Evolutionary conservation across 2,329 filamentous ascomycete genomes (phyloP), one percentile per base, ranked within the genome.

Genomic region (Arthroderma uncinatum): DNA sequence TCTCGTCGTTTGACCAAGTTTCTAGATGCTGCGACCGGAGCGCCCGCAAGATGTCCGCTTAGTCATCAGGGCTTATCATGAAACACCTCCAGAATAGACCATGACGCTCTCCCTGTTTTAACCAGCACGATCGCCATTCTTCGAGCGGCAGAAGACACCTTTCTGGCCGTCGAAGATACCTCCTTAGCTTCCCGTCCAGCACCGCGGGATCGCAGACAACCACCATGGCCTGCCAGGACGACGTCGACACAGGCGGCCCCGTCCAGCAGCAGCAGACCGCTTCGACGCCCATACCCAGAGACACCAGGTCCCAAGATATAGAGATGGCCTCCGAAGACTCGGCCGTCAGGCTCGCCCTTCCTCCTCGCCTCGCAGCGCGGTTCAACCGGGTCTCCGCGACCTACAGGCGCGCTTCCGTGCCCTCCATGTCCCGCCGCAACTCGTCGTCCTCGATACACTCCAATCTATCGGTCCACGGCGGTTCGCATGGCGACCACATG

Each of bases 401-500:
- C 58, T 78, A 76, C 55, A 76, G 79, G 56, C 82, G 81, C 67
- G 81, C 82, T 28, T 84, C 82, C 9, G 78, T 79, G 10, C 56
- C 59, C 9, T 74, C 79, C 50, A 84, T 82, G 6, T 85, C 82
- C 47, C 80, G 82, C 61, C 78, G 82, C 59, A 84, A 82, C 68
- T 85, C 82, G 7, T 73, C 84, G 3, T 84, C 82, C 21, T 85
- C 82, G 1, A 74, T 80, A 25, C 80, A 83, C 64, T 84, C 81
- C 23, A 81, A 82, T 62, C 77, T 79, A 58, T 83, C 82, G 6
- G 77, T 72, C 62, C 48, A 33, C 12, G 53, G 53, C 37, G 73
- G 77, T 36, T 73, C 73, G 9, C 68, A 50, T 19, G 75, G 73
- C 69, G 76, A 74, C 57, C 78, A 83, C 66, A 72, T 85, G 58